phyloP scores from a whole-genome alignment of 768 basidiomycete species.

The Suillus tomentosus region DNA sequence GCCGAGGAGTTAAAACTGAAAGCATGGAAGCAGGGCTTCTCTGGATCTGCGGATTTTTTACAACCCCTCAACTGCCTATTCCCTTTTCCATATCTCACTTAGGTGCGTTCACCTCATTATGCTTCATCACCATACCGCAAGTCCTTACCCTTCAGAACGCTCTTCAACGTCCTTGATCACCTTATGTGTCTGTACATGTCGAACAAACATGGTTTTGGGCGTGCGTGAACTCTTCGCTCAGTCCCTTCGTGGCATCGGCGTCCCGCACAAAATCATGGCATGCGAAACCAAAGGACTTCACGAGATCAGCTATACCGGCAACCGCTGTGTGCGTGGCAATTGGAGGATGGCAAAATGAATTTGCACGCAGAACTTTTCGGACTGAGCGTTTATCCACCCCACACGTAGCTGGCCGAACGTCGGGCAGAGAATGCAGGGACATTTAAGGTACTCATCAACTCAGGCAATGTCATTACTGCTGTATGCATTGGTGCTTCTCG shows the following conservation, averaged over 20 bases:
- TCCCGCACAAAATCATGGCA: constrained; percentile 85
- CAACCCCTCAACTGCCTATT: constrained; percentile 81
- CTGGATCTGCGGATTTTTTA: constrained; percentile 91
- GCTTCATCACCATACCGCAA: constrained; percentile 86
- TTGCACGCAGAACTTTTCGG: constrained; percentile 80
- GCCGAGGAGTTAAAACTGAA: constrained; percentile 6
- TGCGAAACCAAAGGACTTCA: constrained; percentile 90
- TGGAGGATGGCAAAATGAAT: constrained; percentile 66
- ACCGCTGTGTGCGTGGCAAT: constrained; percentile 71
- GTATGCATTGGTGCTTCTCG: constrained; percentile 73
- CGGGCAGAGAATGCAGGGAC: constrained; percentile 76
- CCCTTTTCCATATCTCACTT: constrained; percentile 48
- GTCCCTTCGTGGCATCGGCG: constrained; percentile 70
- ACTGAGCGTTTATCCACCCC: constrained; percentile 60
- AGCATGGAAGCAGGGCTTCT: constrained; percentile 94
- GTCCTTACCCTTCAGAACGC: constrained; percentile 87
- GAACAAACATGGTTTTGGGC: constrained; percentile 87
- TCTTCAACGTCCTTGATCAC: constrained; percentile 95
- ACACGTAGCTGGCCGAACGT: constrained; percentile 70
- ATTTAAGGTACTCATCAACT: constrained; percentile 63
- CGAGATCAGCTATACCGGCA: constrained; percentile 93
- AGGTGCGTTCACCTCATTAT: constrained; percentile 84
- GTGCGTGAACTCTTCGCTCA: constrained; percentile 83
- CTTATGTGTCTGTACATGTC: constrained; percentile 78
- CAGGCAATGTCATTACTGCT: constrained; percentile 40